These are phyloP conservation scores for Zea luxurians DNA, from an alignment of 176 grass and related monocot species.

Conservation along the genomic window DNA sequence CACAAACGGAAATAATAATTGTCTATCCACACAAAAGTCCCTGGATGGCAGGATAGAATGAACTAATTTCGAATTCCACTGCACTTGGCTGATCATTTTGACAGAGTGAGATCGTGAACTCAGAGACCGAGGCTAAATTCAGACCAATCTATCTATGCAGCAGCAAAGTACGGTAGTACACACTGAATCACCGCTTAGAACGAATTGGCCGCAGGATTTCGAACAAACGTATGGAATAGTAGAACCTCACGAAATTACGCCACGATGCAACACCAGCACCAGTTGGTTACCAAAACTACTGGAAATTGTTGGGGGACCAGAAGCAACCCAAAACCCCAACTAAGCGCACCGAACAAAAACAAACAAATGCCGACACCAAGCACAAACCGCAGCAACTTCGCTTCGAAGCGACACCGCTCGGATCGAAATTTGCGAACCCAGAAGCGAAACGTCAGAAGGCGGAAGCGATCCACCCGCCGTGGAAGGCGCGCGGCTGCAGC, in stretches of 20 bases:
- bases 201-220: not conserved
- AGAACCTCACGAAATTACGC: not conserved
- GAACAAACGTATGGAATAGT: not conserved
- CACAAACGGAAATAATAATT: not conserved
- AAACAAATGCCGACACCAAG: not conserved
- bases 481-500: not conserved
- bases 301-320: constrained; percentile 4
- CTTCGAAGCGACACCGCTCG: not conserved
- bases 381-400: not conserved
- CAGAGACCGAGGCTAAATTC: not conserved
- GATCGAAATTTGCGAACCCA: not conserved
- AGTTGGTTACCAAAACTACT: not conserved
- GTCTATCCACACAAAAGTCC: not conserved
- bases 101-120: not conserved
- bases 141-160: not conserved
- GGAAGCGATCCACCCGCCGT: not conserved
- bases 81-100: not conserved
- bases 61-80: not conserved
- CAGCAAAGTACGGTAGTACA: not conserved
- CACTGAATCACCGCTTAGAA: not conserved
- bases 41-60: not conserved
- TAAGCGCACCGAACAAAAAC: constrained; percentile 8
- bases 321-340: not conserved
- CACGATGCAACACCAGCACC: not conserved
- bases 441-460: not conserved